Evolutionary conservation across 2,329 filamentous ascomycete genomes (phyloP), one percentile per base, ranked within the genome.

Genomic region (Amauroascus niger): DNA sequence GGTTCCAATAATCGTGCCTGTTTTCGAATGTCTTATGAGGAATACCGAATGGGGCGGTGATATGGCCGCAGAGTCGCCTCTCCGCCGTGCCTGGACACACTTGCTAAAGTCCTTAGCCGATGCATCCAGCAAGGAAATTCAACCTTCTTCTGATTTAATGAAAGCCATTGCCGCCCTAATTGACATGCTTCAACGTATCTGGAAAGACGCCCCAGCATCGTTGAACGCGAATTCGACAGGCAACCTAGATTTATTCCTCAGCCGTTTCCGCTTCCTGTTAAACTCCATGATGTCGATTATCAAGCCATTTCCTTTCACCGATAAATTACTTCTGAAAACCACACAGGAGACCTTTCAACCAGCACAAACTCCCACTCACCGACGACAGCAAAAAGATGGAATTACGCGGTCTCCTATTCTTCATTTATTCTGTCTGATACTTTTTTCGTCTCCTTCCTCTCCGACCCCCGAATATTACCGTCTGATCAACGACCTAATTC

Each of bases 81-180:
- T 84, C 7, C 77, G 82, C 8, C 73, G 83, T 18, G 68, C 88
- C 2, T 79, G 81, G 67, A 76, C 72, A 53, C 78, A 77, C 49
- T 82, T 88, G 48, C 72, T 77, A 50, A 79, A 80, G 54, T 71
- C 73, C 14, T 64, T 91, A n/a, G 76, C 79, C 7, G 75, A 80
- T 48, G 75, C 79, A 1, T 77, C 78, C 16, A 86, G 80, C 58
- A 95, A 95, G 69, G 93, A 98, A 68, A 85, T 98, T 61, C 95
- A 91, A 62, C 83, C 90, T 6, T 89, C 88, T 0, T 79, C 79
- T 11, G 91, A 97, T 57, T 87, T 89, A 1, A 86, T 87, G 63
- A 79, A 82, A 57, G 91, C 90, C 55, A 78, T 95, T 57, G 84
- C 86, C 20, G 77, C 81, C 40, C 76, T 89, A 20, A 77, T 91